These are phyloP conservation scores for Trichophyton verrucosum DNA, from an alignment of 2,329 filamentous ascomycete genomes.

Conservation along the genomic window DNA sequence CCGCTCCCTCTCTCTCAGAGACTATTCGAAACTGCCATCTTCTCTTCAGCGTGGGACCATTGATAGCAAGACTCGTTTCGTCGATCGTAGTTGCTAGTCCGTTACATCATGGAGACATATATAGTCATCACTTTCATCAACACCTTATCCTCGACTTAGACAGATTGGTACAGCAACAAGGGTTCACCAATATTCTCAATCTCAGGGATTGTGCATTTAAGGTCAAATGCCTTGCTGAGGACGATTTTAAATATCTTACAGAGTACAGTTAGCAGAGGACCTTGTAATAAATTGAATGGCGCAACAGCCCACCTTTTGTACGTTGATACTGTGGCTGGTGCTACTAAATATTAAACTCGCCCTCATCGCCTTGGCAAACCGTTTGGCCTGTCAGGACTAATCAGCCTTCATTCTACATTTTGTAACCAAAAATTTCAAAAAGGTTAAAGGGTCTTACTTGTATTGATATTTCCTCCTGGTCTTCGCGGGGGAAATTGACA, in stretches of 20 bases:
- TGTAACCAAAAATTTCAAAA: background rate
- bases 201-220: slow-evolving; percentile 97
- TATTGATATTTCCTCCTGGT: slow-evolving; percentile 96
- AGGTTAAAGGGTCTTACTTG: slow-evolving; percentile 49
- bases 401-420: slow-evolving; percentile 15
- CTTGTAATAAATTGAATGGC: background rate
- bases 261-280: background rate
- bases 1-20: background rate
- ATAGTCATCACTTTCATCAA: background rate
- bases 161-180: slow-evolving; percentile 59
- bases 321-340: slow-evolving; percentile 98
- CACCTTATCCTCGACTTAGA: slow-evolving; percentile 2
- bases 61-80: background rate
- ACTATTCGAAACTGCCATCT: background rate
- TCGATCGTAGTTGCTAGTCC: background rate
- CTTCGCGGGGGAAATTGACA: slow-evolving; percentile 93
- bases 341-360: slow-evolving; percentile 96
- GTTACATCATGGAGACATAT: slow-evolving; percentile 1
- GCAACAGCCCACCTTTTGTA: slow-evolving; percentile 68
- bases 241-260: slow-evolving; percentile 99
- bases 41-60: background rate
- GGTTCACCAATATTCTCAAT: slow-evolving; percentile 98
- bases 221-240: slow-evolving; percentile 92
- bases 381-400: slow-evolving; percentile 53
- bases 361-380: slow-evolving; percentile 97